phyloP scores from a whole-genome alignment of 2,329 filamentous ascomycete genomes.

The Ophiostoma sp. region DNA sequence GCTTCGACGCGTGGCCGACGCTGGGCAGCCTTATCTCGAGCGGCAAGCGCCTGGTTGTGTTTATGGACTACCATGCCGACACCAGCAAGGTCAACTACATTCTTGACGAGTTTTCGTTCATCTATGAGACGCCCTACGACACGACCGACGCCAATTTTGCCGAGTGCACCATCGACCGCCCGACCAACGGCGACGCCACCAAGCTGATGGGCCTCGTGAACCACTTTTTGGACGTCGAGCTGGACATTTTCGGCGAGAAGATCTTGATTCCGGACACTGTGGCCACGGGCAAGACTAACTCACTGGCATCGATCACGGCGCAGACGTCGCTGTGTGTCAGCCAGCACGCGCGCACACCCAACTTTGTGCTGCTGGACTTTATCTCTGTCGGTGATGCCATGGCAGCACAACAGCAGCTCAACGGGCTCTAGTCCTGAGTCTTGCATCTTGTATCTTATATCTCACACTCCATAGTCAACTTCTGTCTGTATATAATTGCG shows the following conservation, averaged over 20 bases:
- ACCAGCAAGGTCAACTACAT: slow-evolving; percentile 54
- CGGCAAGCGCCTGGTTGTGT: slow-evolving; percentile 61
- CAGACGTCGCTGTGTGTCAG: slow-evolving; percentile 35
- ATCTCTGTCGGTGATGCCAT: slow-evolving; percentile 25
- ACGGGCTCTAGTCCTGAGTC: slow-evolving; percentile 20
- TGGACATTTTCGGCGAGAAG: slow-evolving; percentile 32
- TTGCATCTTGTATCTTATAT: too few species aligned
- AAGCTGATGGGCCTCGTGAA: slow-evolving; percentile 51
- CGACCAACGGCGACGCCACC: slow-evolving; percentile 38
- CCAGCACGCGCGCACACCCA: slow-evolving; percentile 34
- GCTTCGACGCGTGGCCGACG: slow-evolving; percentile 60
- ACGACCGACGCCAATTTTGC: slow-evolving; percentile 55
- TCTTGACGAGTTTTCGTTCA: slow-evolving; percentile 53
- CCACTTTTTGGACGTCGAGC: slow-evolving; percentile 54
- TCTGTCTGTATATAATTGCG: background rate
- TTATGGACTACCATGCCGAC: slow-evolving; percentile 61
- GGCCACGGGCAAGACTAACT: slow-evolving; percentile 41
- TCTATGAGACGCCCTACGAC: slow-evolving; percentile 70
- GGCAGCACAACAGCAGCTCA: slow-evolving; percentile 25
- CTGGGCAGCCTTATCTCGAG: slow-evolving; percentile 59
- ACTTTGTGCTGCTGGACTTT: slow-evolving; percentile 33
- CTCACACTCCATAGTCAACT: too few species aligned
- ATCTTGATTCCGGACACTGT: slow-evolving; percentile 32
- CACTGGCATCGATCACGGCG: slow-evolving; percentile 43
- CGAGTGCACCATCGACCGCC: slow-evolving; percentile 61